Evolutionary conservation across 1,284 basidiomycete genomes (phyloP).

Genomic region (Cutaneotrichosporon cyanovorans): DNA sequence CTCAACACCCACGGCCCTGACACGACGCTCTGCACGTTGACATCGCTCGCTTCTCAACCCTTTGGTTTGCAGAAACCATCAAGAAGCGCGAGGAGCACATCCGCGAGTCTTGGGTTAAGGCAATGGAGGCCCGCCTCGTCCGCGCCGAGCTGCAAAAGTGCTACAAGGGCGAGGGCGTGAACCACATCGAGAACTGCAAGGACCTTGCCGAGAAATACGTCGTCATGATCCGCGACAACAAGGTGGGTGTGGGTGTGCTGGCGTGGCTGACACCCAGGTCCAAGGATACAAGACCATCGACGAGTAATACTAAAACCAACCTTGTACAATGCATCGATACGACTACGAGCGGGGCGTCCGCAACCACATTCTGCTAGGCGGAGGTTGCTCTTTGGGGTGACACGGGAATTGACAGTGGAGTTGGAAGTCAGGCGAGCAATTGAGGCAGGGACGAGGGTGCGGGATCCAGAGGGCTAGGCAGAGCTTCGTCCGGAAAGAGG

Average conservation of each 20-base stretch:
- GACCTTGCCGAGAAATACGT: constrained; percentile 79
- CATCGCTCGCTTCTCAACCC: background rate
- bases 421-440: too few relatives aligned
- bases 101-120: constrained; percentile 87
- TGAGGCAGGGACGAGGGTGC: too few relatives aligned
- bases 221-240: constrained; percentile 72
- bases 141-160: constrained; percentile 86
- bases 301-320: constrained; percentile 22
- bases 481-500: too few relatives aligned
- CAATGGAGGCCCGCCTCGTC: constrained; percentile 88
- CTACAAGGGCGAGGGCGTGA: constrained; percentile 83
- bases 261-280: constrained; percentile 44
- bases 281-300: constrained; percentile 55
- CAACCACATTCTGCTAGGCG: too few relatives aligned
- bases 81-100: constrained; percentile 66
- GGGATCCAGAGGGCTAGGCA: too few relatives aligned
- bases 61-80: constrained; percentile 42
- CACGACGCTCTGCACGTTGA: background rate
- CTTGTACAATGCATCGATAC: constrained; percentile 16
- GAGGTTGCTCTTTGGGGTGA: too few relatives aligned
- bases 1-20: background rate
- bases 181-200: constrained; percentile 81
- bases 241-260: constrained; percentile 54
- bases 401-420: too few relatives aligned
- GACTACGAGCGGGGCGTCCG: background rate